These are phyloP conservation scores for Eucalyptus marginata DNA, from an alignment of 345 rosid species.

Conservation along the genomic window DNA sequence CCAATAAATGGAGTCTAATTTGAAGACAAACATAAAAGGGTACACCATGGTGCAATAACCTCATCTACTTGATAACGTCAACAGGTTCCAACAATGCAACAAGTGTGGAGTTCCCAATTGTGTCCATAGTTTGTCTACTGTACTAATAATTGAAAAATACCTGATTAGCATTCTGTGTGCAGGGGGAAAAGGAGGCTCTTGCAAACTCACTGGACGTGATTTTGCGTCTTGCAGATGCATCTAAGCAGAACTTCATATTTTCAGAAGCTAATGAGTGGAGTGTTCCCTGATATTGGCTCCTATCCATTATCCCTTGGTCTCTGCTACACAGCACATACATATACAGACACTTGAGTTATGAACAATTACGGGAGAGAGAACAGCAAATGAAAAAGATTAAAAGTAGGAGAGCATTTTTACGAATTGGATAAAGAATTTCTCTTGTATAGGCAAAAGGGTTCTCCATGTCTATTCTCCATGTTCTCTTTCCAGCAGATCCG, in stretches of 20 bases:
- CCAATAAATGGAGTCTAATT: background rate
- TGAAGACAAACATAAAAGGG: background rate
- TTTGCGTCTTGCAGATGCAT: constrained; percentile 54
- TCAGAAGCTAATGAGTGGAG: constrained; percentile 39
- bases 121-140: background rate
- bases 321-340: constrained; percentile 15
- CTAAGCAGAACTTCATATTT: constrained; percentile 51
- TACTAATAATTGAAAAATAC: constrained; percentile 10
- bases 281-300: constrained; percentile 20
- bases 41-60: background rate
- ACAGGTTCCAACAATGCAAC: background rate
- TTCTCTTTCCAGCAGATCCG: constrained; percentile 15
- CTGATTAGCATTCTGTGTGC: constrained; percentile 71
- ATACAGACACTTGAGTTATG: background rate
- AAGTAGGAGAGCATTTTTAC: constrained; percentile 14
- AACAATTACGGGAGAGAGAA: background rate
- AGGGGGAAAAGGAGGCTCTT: constrained; percentile 50
- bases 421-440: constrained; percentile 7
- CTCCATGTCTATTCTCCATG: constrained; percentile 23
- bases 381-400: background rate
- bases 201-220: constrained; percentile 50
- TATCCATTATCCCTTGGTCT: constrained; percentile 27
- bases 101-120: background rate
- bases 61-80: background rate
- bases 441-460: background rate